phyloP scores from a whole-genome alignment of 345 rosid species.

The Eucalyptus cloeziana region DNA sequence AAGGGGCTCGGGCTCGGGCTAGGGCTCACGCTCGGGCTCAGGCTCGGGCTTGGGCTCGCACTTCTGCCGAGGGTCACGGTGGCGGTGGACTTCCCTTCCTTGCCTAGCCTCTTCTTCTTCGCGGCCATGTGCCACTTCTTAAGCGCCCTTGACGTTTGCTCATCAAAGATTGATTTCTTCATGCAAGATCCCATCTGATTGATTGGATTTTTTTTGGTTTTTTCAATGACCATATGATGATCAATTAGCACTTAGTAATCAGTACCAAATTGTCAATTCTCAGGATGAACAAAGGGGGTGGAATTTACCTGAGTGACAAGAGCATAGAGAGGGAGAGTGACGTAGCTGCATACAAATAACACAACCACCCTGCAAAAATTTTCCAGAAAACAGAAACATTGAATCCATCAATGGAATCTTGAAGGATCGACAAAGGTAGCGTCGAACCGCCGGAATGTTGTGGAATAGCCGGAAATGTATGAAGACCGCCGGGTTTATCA shows the following conservation, averaged over 20 bases:
- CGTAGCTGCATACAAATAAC: slow-evolving; percentile 74
- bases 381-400: neutral
- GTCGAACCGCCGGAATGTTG: neutral
- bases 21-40: slow-evolving; percentile 2
- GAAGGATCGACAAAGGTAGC: neutral
- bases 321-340: slow-evolving; percentile 84
- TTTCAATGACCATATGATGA: neutral
- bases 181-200: slow-evolving; percentile 79
- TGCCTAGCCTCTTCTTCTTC: slow-evolving; percentile 48
- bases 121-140: slow-evolving; percentile 86
- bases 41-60: slow-evolving; percentile 32
- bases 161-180: slow-evolving; percentile 91
- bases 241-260: neutral
- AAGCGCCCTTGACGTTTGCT: slow-evolving; percentile 84
- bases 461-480: neutral
- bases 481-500: neutral
- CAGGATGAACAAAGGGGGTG: neutral
- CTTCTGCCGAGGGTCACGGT: slow-evolving; percentile 35
- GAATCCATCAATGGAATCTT: neutral
- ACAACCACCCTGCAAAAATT: slow-evolving; percentile 35
- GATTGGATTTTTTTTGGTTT: neutral
- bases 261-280: neutral
- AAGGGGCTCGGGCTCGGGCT: neutral
- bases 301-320: slow-evolving; percentile 81
- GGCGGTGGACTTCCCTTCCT: slow-evolving; percentile 34